Conservation (phyloP, 306 rosid species). For the Prinsepia uniflora region DNA sequence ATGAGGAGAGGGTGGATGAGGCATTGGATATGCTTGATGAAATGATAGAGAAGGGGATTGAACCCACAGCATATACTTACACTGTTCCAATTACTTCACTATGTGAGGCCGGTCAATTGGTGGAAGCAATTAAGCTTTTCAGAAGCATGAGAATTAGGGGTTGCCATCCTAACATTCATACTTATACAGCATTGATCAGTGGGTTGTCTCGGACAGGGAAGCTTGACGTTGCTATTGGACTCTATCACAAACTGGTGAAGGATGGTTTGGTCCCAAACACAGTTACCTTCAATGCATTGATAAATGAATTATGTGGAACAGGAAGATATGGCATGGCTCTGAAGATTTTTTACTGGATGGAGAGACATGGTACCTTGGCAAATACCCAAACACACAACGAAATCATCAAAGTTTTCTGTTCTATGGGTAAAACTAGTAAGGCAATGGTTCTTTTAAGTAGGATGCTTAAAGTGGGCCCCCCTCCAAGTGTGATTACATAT, state of each 20-base stretch:
- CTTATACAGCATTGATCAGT: constrained; percentile 36
- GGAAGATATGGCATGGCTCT: constrained; percentile 31
- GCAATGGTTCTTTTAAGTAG: constrained; percentile 39
- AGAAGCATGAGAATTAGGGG: constrained; percentile 31
- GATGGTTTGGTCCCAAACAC: constrained; percentile 36
- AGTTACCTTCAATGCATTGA: constrained; percentile 35
- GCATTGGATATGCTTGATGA: constrained; percentile 42
- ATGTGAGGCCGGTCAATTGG: constrained; percentile 30
- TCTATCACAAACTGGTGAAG: constrained; percentile 40
- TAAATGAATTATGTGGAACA: constrained; percentile 32
- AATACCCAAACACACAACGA: constrained; percentile 36
- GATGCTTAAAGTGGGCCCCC: constrained; percentile 39
- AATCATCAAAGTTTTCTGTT: constrained; percentile 37
- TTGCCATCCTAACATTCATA: constrained; percentile 32
- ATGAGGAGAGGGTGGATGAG: constrained; percentile 36
- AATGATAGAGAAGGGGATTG: constrained; percentile 34
- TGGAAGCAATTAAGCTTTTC: constrained; percentile 38
- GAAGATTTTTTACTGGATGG: constrained; percentile 38
- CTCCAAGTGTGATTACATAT: constrained; percentile 34
- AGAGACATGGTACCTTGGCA: constrained; percentile 26
- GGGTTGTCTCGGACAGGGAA: constrained; percentile 36
- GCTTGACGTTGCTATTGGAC: constrained; percentile 33
- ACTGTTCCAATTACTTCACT: constrained; percentile 36
- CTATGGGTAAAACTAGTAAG: constrained; percentile 25
- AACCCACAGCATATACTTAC: constrained; percentile 35